Evolutionary conservation across 2,329 filamentous ascomycete species (phyloP), one percentile per base, ranked within the genome.

Genomic region (Penicillium thymicola): DNA sequence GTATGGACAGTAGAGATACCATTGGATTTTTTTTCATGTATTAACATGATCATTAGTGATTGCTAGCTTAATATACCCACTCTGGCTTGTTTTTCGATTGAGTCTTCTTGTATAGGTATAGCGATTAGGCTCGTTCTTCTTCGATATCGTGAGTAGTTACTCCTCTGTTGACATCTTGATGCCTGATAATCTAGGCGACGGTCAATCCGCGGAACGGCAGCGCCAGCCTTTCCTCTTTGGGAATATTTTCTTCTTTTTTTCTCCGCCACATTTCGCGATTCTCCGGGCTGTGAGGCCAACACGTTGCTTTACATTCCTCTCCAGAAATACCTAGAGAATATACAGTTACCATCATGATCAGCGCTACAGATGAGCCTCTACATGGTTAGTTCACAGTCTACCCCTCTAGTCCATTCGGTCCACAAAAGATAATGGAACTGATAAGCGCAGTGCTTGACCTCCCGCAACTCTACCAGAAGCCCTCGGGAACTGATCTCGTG

Each of bases 381-480:
- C 73, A 76, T 51, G 73, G 73, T 76, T 62, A 59, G 67, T 62
- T 38, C 51, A 50, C 23, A 44, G 53, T 45, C 43, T 58, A 61
- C 47, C 36, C 55, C 49, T 52, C 54, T 45, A 51, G 43, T 51
- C 59, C 44, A 61, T 54, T 56, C 36, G 54, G 54, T 46, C 54
- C 54, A 55, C 54, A 55, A 55, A 58, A 62, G 59, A 63, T 63
- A 61, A 65, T 62, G 65, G 59, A 51, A 57, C 69, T 72, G 69
- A 74, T 71, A 70, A 74, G 66, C 40, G 45, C 67, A 87, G 85
- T 86, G 56, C 78, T 88, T 56, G 89, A 93, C 68, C 83, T 96
- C 27, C 90, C 92, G n/a, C 89, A 92, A 68, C 81, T 93, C 60
- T 90, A 92, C 81, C 84, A 88, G 66, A 88, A 85, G 67, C 92